phyloP scores from a whole-genome alignment of 2,329 filamentous ascomycete species.

The Epichloe baconii region DNA sequence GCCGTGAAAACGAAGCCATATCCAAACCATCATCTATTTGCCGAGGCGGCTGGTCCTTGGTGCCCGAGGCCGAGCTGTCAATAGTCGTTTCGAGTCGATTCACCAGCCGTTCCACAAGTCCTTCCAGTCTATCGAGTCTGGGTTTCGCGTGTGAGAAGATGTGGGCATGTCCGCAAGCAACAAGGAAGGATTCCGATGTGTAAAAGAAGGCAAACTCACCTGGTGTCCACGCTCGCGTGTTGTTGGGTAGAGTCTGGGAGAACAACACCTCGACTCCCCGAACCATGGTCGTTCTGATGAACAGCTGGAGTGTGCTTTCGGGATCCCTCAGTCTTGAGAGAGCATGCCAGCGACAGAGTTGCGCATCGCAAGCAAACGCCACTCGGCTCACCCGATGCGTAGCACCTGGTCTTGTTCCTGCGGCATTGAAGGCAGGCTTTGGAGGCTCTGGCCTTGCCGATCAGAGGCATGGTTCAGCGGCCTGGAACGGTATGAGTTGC shows the following conservation, averaged over 20 bases:
- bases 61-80: not conserved
- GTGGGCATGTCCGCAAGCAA: too few relatives aligned
- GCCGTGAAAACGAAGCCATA: not conserved
- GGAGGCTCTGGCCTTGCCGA: constrained; percentile 12
- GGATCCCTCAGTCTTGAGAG: constrained; percentile 4
- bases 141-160: not conserved
- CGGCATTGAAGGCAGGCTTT: constrained; percentile 15
- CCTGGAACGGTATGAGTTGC: not conserved
- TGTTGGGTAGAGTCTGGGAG: not conserved
- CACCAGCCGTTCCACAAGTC: not conserved
- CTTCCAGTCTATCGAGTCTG: not conserved
- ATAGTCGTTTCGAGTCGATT: not conserved
- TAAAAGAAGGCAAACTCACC: not conserved
- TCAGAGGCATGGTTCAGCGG: constrained; percentile 11
- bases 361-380: constrained; percentile 13
- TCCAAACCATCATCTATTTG: not conserved
- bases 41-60: not conserved
- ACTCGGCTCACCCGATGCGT: constrained; percentile 4
- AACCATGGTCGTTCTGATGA: not conserved
- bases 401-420: constrained; percentile 15
- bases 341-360: constrained; percentile 13
- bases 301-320: not conserved
- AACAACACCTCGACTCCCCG: not conserved
- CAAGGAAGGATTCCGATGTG: too few relatives aligned
- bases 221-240: not conserved